phyloP scores from a whole-genome alignment of 371 early-diverging fungal genomes.

The Phascolomyces articulosus region DNA sequence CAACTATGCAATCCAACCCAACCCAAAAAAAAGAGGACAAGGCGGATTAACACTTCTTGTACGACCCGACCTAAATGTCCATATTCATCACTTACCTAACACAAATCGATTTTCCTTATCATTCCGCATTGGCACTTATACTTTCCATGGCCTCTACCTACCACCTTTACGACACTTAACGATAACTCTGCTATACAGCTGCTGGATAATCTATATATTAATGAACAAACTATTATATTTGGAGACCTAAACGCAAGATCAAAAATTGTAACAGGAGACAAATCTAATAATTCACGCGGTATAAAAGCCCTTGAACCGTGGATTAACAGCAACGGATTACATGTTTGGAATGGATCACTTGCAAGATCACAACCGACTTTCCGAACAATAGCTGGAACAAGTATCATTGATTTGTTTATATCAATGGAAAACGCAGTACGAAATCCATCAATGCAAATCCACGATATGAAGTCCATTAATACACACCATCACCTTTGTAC shows the following conservation, averaged over 20 bases:
- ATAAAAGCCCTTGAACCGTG: neutral
- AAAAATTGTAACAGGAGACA: neutral
- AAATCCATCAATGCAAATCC: no score
- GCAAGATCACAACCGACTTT: conserved; percentile 7
- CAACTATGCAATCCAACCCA: neutral
- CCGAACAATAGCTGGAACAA: neutral
- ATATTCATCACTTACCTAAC: neutral
- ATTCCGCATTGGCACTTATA: neutral
- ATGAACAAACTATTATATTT: conserved; percentile 7
- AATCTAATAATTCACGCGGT: neutral
- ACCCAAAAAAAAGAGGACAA: no score
- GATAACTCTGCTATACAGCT: neutral
- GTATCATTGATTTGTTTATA: conserved; percentile 14
- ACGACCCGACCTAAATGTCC: neutral
- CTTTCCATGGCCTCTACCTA: conserved; percentile 4
- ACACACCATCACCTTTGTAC: no score
- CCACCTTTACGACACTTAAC: neutral
- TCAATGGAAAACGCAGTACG: neutral
- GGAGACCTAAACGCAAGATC: conserved; percentile 8
- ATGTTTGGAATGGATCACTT: conserved; percentile 6
- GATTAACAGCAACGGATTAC: neutral
- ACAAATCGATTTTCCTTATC: neutral
- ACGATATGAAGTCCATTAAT: no score
- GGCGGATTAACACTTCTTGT: conserved; percentile 4
- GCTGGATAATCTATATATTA: neutral